Conservation (phyloP, 371 early-diverging fungal species). For the Chytridium lagenaria region DNA sequence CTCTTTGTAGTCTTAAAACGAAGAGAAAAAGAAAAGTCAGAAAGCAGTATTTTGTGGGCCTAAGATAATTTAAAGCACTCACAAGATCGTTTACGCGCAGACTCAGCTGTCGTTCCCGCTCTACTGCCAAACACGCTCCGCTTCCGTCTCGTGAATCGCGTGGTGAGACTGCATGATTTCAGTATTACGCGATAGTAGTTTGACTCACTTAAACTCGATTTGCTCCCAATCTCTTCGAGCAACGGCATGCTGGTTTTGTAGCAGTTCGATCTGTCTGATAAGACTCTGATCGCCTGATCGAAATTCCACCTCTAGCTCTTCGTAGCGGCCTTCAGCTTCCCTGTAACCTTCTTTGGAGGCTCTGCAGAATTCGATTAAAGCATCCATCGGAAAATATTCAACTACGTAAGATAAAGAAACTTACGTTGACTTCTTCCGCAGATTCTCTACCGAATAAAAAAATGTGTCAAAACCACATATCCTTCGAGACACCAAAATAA, state of each 20-base stretch:
- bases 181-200: constrained; percentile 11
- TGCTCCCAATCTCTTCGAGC: constrained; percentile 70
- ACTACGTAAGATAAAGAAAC: constrained; percentile 1
- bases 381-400: not conserved
- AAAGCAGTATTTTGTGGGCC: too few species aligned
- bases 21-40: not conserved
- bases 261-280: constrained; percentile 69
- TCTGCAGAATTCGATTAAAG: too few species aligned
- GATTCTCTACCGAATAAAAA: constrained; percentile 58
- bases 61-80: too few species aligned
- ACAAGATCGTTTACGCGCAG: constrained; percentile 40
- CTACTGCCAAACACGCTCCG: constrained; percentile 45
- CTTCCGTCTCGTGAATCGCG: constrained; percentile 59
- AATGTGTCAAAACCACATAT: too few species aligned
- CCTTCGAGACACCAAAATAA: not conserved
- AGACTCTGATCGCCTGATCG: constrained; percentile 69
- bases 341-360: constrained; percentile 65
- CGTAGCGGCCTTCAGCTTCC: constrained; percentile 65
- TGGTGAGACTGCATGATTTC: constrained; percentile 47
- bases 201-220: constrained; percentile 63
- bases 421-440: constrained; percentile 62
- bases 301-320: constrained; percentile 58
- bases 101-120: constrained; percentile 40
- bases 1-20: not conserved
- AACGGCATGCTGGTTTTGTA: constrained; percentile 69